Conservation (phyloP, 495 filamentous ascomycete genomes). For the Apodospora peruviana region DNA sequence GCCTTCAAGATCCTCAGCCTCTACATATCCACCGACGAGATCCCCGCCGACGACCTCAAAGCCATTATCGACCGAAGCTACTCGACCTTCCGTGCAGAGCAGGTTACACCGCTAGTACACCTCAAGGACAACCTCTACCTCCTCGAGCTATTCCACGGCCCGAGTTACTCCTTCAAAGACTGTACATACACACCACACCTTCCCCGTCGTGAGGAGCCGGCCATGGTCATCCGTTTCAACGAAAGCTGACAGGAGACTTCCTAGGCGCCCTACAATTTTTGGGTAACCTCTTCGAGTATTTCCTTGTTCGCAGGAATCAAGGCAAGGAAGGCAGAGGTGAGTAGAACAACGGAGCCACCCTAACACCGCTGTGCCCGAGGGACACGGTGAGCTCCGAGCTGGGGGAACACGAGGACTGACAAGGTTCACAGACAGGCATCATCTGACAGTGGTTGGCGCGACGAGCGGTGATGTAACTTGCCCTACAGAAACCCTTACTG, state of each 20-base stretch:
- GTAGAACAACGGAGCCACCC: background rate
- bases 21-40: slow-evolving; percentile 78
- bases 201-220: background rate
- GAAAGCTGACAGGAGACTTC: background rate
- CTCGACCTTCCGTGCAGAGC: slow-evolving; percentile 72
- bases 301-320: slow-evolving; percentile 75
- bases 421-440: slow-evolving; percentile 55
- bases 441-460: slow-evolving; percentile 85
- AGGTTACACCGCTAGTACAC: slow-evolving; percentile 67
- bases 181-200: background rate
- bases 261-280: slow-evolving; percentile 77
- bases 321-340: slow-evolving; percentile 55
- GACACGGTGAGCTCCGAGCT: background rate
- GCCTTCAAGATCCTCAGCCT: slow-evolving; percentile 70
- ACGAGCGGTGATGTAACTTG: slow-evolving; percentile 67
- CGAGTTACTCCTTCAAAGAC: slow-evolving; percentile 93
- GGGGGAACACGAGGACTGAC: background rate
- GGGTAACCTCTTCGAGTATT: slow-evolving; percentile 95
- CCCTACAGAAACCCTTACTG: background rate
- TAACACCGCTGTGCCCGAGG: background rate
- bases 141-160: slow-evolving; percentile 96
- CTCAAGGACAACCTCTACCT: slow-evolving; percentile 71
- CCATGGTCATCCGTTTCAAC: background rate
- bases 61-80: slow-evolving; percentile 76
- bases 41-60: slow-evolving; percentile 72